Evolutionary conservation across 768 basidiomycete genomes (phyloP).

Genomic region (Tricholoma sp.): DNA sequence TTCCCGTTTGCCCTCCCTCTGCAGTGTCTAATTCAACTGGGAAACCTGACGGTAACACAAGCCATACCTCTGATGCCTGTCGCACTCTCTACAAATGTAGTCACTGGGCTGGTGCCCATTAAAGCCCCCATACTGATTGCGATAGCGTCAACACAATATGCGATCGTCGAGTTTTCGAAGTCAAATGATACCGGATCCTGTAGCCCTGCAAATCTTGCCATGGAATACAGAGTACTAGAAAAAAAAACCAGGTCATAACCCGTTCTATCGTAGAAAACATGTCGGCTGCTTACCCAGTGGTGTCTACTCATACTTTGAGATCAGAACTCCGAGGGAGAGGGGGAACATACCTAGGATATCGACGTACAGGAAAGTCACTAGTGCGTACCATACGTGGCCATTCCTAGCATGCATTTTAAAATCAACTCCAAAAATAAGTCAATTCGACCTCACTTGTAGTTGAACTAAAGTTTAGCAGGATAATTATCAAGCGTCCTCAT

Average conservation of each 20-base stretch:
- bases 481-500: not conserved
- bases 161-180: slow-evolving; percentile 78
- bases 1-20: slow-evolving; percentile 86
- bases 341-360: slow-evolving; percentile 62
- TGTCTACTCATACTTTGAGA: slow-evolving; percentile 28
- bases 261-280: not conserved
- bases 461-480: slow-evolving; percentile 30
- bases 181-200: slow-evolving; percentile 83
- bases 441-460: slow-evolving; percentile 31
- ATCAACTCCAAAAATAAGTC: not conserved
- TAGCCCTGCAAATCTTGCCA: slow-evolving; percentile 89
- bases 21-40: not conserved
- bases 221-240: slow-evolving; percentile 77
- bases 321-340: not conserved
- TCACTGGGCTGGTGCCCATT: slow-evolving; percentile 78
- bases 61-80: slow-evolving; percentile 66
- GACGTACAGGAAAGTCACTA: slow-evolving; percentile 86
- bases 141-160: slow-evolving; percentile 81
- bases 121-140: slow-evolving; percentile 78
- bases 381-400: slow-evolving; percentile 80
- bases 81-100: slow-evolving; percentile 78
- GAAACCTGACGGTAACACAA: not conserved
- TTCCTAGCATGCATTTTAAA: slow-evolving; percentile 33
- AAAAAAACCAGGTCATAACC: slow-evolving; percentile 14
- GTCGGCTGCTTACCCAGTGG: slow-evolving; percentile 36